Base-by-base conservation (phyloP, 2,329 filamentous ascomycete genomes). In the Pestalotiopsis sp. region DNA sequence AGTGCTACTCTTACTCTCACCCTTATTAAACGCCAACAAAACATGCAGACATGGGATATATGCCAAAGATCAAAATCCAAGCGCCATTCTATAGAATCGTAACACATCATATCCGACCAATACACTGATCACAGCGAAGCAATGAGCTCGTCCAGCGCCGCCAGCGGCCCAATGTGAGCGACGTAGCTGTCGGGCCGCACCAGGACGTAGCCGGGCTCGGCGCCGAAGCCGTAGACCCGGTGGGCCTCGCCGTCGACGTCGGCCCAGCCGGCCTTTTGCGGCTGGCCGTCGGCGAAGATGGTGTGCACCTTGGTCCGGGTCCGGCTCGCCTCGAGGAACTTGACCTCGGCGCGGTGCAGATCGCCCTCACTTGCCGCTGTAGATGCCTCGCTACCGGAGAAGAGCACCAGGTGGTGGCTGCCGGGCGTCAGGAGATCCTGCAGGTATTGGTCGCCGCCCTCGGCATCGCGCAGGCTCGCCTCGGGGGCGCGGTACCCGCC, bases 401-500 rank as follows among this genome's bases (percentile, higher is more conserved):
- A 81, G 9, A 81, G 65, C 5, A 81, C 26, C 4, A 81, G 39
- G 24, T 66, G 65, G 20, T 62, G 65, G 14, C 58, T 66, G 11
- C 26, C 57, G 2, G 57, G 38, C 4, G 57, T 66, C 14, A 66
- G n/a, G 17, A 66, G 65, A 10, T 61, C 24, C 58, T 61, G 65
- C 5, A 66, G 57, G 57, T 61, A 62, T 38, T 61, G 48, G 3
- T 66, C 65, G 4, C n/a, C 1, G 22, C 40, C 44, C 11, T 56
- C 65, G 20, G 1, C 48, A 11, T 56, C 68, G 57, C 52, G 26
- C 1, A 81, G 35, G 62, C 69, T 71, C 3, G 79, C 80, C 67
- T 85, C 81, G 0, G 80, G 80, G 3, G 83, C 75, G 14, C 85
- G 80, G 71, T 85, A 82, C 1, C 85, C 85, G 39, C 83, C 83